Base-by-base conservation (phyloP, 2,329 filamentous ascomycete genomes). In the Fusarium begoniae region DNA sequence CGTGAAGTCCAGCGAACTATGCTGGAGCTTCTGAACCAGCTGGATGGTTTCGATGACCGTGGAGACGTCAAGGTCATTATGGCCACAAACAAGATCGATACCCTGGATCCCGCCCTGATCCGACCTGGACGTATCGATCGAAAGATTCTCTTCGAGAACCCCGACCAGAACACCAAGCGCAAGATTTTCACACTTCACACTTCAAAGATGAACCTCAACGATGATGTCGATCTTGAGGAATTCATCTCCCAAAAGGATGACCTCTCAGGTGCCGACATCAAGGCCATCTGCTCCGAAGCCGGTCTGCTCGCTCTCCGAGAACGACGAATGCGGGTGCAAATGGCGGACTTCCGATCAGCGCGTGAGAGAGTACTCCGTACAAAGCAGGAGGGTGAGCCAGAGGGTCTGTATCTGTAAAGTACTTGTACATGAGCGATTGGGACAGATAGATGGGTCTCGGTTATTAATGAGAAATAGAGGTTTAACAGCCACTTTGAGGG, bases 71-170 rank as follows among this genome's bases (percentile, higher is more conserved):
- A 99, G 88, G 96, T 99, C 71, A 96, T 99, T 83, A 98, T 99
- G 95, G 97, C 96, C 18, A 99, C 96, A 76, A 99, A 99, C 91
- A 99, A 99, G 90, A 99, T 99, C 77, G 97, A 99, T 77, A 97
- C 94, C 8, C 89, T 99, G 35, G 97, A 99, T 81, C 96, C 96
- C 63, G 96, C 96, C 24, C 88, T 99, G 77, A 99, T 99, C 81
- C 93, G 96, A 76, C 96, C 96, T 50, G 96, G 96, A 74, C 95
- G 96, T 89, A 99, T 99, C 83, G 96, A 99, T 84, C 92, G 96
- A 79, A 99, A 99, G 90, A 99, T 99, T 73, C 84, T 92, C 71
- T 94, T 91, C 80, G 89, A 90, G 82, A 89, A 91, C 79, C 87
- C 85, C 51, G 87, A 91, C 84, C 92, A 98, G 88, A 95, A 96